Evolutionary conservation across 306 rosid genomes (phyloP).

Genomic region (Argentina anserina): DNA sequence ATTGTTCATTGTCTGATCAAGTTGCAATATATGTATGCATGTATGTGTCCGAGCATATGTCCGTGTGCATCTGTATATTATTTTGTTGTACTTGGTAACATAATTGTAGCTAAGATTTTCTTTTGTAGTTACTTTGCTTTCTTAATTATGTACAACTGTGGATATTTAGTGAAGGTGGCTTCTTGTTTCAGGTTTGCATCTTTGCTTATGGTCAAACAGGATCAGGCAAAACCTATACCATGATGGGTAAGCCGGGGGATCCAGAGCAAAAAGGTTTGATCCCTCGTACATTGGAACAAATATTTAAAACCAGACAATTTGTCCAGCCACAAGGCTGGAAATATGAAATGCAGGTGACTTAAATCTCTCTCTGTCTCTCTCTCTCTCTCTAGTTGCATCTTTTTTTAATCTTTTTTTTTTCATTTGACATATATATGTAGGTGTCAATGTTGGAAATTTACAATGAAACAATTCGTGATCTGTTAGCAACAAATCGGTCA

Average conservation of each 20-base stretch:
- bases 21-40: not conserved
- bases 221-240: slow-evolving; percentile 96
- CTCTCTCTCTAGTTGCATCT: not conserved
- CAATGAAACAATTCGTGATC: slow-evolving; percentile 86
- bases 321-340: slow-evolving; percentile 90
- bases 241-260: slow-evolving; percentile 94
- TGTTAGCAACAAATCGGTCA: slow-evolving; percentile 58
- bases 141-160: slow-evolving; percentile 2
- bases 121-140: not conserved
- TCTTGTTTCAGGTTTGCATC: slow-evolving; percentile 81
- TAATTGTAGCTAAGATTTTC: not conserved
- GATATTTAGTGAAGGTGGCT: slow-evolving; percentile 6
- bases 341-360: slow-evolving; percentile 90
- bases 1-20: not conserved
- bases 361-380: slow-evolving; percentile 8
- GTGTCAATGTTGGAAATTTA: slow-evolving; percentile 98
- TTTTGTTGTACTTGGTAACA: too few species aligned
- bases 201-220: slow-evolving; percentile 99
- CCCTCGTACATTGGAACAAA: slow-evolving; percentile 91
- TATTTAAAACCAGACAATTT: slow-evolving; percentile 76
- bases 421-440: slow-evolving; percentile 29
- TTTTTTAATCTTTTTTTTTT: slow-evolving; percentile 9
- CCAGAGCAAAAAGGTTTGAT: slow-evolving; percentile 77
- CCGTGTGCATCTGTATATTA: not conserved
- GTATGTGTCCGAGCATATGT: not conserved